Evolutionary conservation across 345 rosid genomes (phyloP).

Genomic region (Ceriops decandra): DNA sequence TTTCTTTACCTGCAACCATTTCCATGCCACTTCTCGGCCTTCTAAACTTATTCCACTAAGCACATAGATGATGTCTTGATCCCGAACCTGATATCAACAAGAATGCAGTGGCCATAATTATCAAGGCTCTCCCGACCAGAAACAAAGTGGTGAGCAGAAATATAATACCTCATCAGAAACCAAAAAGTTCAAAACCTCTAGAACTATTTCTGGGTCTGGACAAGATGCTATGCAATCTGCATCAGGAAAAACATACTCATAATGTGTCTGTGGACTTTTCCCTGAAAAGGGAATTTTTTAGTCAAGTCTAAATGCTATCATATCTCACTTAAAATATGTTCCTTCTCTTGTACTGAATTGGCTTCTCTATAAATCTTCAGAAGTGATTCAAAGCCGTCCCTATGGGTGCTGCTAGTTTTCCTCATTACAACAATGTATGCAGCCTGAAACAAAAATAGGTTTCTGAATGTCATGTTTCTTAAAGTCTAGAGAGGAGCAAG

Average conservation of each 20-base stretch:
- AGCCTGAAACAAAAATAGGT: slow-evolving; percentile 25
- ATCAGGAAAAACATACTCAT: background rate
- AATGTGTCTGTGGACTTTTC: background rate
- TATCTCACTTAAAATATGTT: slow-evolving; percentile 33
- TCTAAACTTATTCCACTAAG: slow-evolving; percentile 31
- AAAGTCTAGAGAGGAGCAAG: background rate
- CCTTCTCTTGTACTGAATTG: slow-evolving; percentile 42
- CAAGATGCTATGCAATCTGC: slow-evolving; percentile 32
- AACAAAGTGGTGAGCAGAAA: background rate
- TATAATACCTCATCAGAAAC: slow-evolving; percentile 35
- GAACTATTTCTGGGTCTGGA: slow-evolving; percentile 32
- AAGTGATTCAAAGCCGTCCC: slow-evolving; percentile 35
- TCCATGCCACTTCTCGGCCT: slow-evolving; percentile 35
- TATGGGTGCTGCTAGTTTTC: slow-evolving; percentile 23
- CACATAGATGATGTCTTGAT: slow-evolving; percentile 31
- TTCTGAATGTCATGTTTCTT: background rate
- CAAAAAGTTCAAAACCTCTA: slow-evolving; percentile 29
- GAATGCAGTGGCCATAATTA: background rate
- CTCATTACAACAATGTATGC: slow-evolving; percentile 41
- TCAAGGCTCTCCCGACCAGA: background rate
- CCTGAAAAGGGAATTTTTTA: background rate
- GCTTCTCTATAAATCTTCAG: slow-evolving; percentile 41
- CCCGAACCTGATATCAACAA: slow-evolving; percentile 24
- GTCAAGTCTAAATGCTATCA: background rate
- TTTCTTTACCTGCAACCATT: slow-evolving; percentile 30